These are phyloP conservation scores for Alternaria viburni DNA, from an alignment of 2,329 filamentous ascomycete species.

Conservation along the genomic window DNA sequence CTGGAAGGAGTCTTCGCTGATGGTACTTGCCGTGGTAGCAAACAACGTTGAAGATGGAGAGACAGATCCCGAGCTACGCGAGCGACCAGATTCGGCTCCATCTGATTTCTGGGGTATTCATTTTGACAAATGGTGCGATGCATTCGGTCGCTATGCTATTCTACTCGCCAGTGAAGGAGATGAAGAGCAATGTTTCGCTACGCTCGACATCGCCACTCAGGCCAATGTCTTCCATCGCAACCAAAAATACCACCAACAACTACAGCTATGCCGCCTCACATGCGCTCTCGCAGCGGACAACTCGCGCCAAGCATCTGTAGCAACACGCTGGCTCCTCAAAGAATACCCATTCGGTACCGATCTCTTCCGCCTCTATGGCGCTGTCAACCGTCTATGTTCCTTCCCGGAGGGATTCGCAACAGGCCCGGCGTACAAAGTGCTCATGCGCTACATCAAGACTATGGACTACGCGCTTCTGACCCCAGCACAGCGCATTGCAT, in stretches of 20 bases:
- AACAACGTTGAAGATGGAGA: constrained; percentile 44
- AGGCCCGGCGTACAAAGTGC: constrained; percentile 85
- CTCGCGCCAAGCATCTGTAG: constrained; percentile 73
- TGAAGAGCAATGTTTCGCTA: constrained; percentile 75
- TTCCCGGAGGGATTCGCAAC: constrained; percentile 77
- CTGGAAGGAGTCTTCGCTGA: constrained; percentile 44
- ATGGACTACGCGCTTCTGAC: constrained; percentile 75
- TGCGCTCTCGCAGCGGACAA: constrained; percentile 85
- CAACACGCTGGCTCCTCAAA: constrained; percentile 83
- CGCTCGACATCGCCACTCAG: constrained; percentile 77
- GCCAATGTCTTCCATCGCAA: constrained; percentile 83
- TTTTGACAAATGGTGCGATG: constrained; percentile 85
- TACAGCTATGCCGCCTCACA: constrained; percentile 80
- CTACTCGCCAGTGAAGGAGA: constrained; percentile 72
- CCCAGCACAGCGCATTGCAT: constrained; percentile 55
- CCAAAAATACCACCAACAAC: constrained; percentile 70
- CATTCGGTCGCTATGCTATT: constrained; percentile 88
- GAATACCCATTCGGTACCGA: constrained; percentile 81
- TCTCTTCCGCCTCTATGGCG: constrained; percentile 81
- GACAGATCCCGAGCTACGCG: constrained; percentile 33
- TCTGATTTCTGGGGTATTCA: constrained; percentile 75
- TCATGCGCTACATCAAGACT: constrained; percentile 87
- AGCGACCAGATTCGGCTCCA: constrained; percentile 48
- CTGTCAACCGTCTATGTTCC: constrained; percentile 77
- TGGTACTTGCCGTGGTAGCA: constrained; percentile 43